A percentile compares a stretch with the other conserved stretches of the same genome.
Evolutionary conservation across 805 yeast genomes (phyloP).

Genomic region (Candida maesae): DNA sequence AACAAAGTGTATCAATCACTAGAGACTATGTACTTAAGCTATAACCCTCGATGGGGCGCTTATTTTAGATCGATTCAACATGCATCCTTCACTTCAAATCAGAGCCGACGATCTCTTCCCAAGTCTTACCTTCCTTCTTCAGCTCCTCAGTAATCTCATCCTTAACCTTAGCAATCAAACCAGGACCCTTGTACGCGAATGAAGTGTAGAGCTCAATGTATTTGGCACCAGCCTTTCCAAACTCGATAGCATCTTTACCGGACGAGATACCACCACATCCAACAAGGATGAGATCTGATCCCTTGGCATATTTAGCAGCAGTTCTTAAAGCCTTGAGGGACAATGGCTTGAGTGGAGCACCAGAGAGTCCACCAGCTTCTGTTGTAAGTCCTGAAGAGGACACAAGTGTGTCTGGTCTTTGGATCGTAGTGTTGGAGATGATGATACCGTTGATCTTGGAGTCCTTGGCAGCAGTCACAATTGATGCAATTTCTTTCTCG

Average conservation of each 20-base stretch:
- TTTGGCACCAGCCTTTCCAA: slow-evolving; percentile 92
- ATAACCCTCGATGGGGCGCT: too few species aligned
- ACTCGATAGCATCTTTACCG: slow-evolving; percentile 87
- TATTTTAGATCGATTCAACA: too few species aligned
- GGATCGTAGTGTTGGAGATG: slow-evolving; percentile 87
- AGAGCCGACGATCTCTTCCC: slow-evolving; percentile 75
- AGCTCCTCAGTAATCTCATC: slow-evolving; percentile 58
- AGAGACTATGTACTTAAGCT: too few species aligned
- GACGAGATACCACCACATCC: slow-evolving; percentile 95
- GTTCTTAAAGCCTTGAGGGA: slow-evolving; percentile 67
- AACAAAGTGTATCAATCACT: too few species aligned
- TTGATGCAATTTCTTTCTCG: slow-evolving; percentile 74
- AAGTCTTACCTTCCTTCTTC: slow-evolving; percentile 69
- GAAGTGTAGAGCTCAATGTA: slow-evolving; percentile 84
- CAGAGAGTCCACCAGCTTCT: slow-evolving; percentile 87
- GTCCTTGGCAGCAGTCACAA: slow-evolving; percentile 73
- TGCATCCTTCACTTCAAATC: slow-evolving; percentile 32
- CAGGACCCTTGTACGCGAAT: slow-evolving; percentile 92
- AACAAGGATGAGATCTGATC: slow-evolving; percentile 65
- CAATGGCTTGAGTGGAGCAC: slow-evolving; percentile 83
- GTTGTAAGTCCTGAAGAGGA: slow-evolving; percentile 43
- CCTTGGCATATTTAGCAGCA: slow-evolving; percentile 75
- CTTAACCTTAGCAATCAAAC: slow-evolving; percentile 60
- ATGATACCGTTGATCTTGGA: slow-evolving; percentile 89
- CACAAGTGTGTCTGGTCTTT: slow-evolving; percentile 64